Evolutionary conservation across 2,329 filamentous ascomycete genomes (phyloP), one percentile per base, ranked within the genome.

Genomic region (Sporothrix globosa): DNA sequence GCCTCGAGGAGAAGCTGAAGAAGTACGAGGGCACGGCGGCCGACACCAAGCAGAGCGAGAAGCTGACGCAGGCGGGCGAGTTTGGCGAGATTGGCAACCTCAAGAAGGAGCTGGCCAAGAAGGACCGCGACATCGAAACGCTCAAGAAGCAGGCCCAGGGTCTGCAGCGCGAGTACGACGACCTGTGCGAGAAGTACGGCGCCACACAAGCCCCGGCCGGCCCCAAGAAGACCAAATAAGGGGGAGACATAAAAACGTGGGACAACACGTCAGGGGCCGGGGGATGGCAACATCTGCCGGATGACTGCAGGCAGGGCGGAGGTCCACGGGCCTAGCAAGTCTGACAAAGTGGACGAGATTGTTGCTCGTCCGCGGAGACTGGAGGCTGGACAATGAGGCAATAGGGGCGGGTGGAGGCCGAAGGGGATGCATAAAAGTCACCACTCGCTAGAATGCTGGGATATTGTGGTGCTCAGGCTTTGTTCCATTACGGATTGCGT

Each of bases 121-220:
- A 93, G 84, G 91, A 97, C 75, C 87, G 86, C 75, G 93, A 98
- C 77, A 88, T 97, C 75, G 88, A 91, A 82, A 92, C 88, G 70
- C 84, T 98, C 76, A 97, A 96, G 90, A 97, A 96, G 86, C 96
- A 99, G 87, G 88, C 90, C 73, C 88, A 92, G 79, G 92, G 92
- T 67, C 86, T 98, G 72, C 89, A 89, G 80, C 87, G 89, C 78
- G 94, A 96, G 84, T 98, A 97, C 82, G 88, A 92, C 79, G 88
- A 90, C 75, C 85, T 98, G 76, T 90, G 92, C 74, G 94, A 98
- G 78, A 89, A 96, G 84, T 91, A 94, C 76, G 86, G 89, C 72
- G 82, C 84, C 71, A 85, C 87, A 14, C 83, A 86, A 74, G 76
- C 81, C 70, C 82, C 85, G 61, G 80, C 78, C 14, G 83, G 84